Evolutionary conservation across 1,139 yeast genomes (phyloP), one percentile per base, ranked within the genome.

Genomic region (Magnusiomyces paraingens): DNA sequence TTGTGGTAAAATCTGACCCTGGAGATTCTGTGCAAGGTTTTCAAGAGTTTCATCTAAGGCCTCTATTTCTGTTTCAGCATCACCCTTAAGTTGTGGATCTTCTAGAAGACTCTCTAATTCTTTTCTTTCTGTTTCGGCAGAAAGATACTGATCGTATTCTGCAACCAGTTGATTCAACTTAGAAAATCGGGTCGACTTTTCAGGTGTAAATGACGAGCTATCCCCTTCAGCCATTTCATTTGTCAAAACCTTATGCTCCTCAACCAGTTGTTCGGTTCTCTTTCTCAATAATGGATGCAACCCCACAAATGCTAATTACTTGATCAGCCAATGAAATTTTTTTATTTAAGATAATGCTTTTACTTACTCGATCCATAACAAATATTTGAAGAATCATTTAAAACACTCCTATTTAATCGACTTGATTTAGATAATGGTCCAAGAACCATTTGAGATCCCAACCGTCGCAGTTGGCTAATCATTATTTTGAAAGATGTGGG

Each of bases 281-380:
- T 80, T 71, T 44, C 83, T 60, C n/a, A 88, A 70, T 3, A 82
- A 70, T 0, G 91, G 89, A 60, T 82, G 86, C 14, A 84, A 51
- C 10, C 52, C 51, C 12, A 53, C 41, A 32, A 32, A 42, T 35
- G 32, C 50, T 51, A 11, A n/a, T n/a, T n/a, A n/a, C 20, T 4
- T 26, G 32, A 26, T 26, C 32, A 26, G 32, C 32, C 4, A 26
- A 8, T 26, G 4, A 8, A 26, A 26, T 8, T 26, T 8, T 26
- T 8, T n/a, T n/a, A n/a, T 5, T 26, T 26, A 26, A 26, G 32
- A 26, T 26, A 26, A 4, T 26, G 4, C 8, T 26, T 26, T 26
- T 26, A 26, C 32, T 26, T 26, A 26, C 32, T 26, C 32, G 32
- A 26, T 26, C 32, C 32, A 26, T 26, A 26, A 26, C 32, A 26